Base-by-base conservation (phyloP, 2,329 filamentous ascomycete species). In the Alternaria sp. region DNA sequence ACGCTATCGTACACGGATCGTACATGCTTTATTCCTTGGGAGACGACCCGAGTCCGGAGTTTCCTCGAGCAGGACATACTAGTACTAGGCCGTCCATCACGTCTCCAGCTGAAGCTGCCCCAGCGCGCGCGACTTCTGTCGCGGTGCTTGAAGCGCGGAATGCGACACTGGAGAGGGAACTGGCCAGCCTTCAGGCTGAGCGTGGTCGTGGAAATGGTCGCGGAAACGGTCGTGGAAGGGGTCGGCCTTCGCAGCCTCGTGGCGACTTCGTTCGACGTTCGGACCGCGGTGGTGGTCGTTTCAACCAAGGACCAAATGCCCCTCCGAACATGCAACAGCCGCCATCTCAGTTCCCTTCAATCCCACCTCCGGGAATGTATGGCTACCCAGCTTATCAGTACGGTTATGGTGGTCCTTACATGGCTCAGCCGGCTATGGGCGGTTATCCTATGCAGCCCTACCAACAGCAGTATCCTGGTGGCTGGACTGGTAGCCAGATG, bases 21-120 rank as follows among this genome's bases (percentile, higher is more conserved):
- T 66, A 60, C 25, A 26, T n/a, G 25, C 45, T 66, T 1, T 40
- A 26, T 11, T 64, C 66, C 8, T 30, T 68, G 4, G 66, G 63
- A 17, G 15, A n/a, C 5, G 26, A 51, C 6, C 46, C 55, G 10
- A 57, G 52, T 30, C 61, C 32, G 12, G 32, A 57, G 30, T 61
- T 62, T 17, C 61, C 56, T 15, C 57, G 65, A 44, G 5, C 15
- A 43, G 9, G 17, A 6, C 21, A 30, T 23, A 10, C 36, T 19
- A 25, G 17, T 26, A n/a, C 10, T 12, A n/a, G 17, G 30, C 49
- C 21, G 45, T 10, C 45, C 1, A 8, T 10, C 6, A 5, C 23
- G 4, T 15, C 45, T 11, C 9, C 23, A 11, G 23, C n/a, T 28
- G 7, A 10, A 17, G 9, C n/a, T 28, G 7, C 5, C 1, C 23